Conservation (phyloP, 169 alveolate species). For the Babesia ovis region DNA sequence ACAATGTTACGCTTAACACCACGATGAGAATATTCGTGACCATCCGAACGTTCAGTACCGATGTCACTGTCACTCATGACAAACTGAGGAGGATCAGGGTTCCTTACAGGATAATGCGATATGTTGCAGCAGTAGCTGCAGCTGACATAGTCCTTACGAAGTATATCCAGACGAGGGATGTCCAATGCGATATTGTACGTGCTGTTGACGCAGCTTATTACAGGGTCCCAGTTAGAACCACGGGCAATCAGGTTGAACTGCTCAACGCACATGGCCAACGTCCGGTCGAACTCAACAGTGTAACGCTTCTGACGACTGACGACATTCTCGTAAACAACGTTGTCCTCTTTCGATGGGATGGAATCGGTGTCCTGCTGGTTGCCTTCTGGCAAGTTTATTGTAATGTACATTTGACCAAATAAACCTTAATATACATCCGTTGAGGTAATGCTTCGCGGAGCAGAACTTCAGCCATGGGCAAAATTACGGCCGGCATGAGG, state of each 20-base stretch:
- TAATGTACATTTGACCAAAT: conserved; percentile 6
- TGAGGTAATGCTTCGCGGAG: too few relatives aligned
- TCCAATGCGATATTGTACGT: conserved; percentile 20
- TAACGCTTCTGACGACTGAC: conserved; percentile 59
- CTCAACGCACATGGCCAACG: conserved; percentile 54
- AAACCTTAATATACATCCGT: too few relatives aligned
- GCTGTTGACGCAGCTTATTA: conserved; percentile 26
- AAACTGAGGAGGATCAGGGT: background rate
- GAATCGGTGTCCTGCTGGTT: background rate
- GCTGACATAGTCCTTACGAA: conserved; percentile 16
- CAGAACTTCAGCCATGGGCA: too few relatives aligned
- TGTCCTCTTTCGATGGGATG: background rate
- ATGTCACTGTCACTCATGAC: background rate
- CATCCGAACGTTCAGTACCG: background rate
- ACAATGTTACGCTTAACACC: background rate
- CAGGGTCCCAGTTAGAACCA: background rate
- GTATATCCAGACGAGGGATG: conserved; percentile 9
- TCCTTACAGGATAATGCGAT: conserved; percentile 14
- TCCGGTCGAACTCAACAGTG: conserved; percentile 54
- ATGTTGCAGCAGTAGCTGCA: conserved; percentile 32
- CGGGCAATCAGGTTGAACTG: conserved; percentile 26
- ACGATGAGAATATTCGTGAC: background rate
- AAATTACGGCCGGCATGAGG: too few relatives aligned
- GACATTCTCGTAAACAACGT: conserved; percentile 28
- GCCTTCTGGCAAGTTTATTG: conserved; percentile 11